Base-by-base conservation (phyloP, 352 stramenopile species). In the Globisporangium carolinianum region DNA sequence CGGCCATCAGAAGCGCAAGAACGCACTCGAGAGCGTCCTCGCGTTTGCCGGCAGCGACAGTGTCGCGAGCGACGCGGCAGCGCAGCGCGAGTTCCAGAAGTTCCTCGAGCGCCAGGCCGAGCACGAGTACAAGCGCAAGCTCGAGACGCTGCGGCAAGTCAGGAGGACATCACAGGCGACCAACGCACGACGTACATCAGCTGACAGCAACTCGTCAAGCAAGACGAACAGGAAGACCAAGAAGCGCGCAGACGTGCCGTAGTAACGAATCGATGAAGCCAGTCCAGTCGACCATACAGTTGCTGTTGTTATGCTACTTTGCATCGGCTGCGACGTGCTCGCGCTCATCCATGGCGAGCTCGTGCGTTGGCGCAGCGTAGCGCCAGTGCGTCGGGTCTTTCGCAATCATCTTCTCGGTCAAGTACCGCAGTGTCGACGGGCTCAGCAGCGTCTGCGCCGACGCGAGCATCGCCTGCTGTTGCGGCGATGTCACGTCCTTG, bases 61-160 rank as follows among this genome's bases (percentile, higher is more conserved):
- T 9, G 47, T 46, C 10, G 59, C 52, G 6, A 41, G 48, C 37
- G 53, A 63, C 35, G 52, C 58, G 12, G 35, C 36, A 15, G 36
- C 36, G 18, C 58, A 60, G 2, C 66, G 66, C 17, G 62, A 65
- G 6, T 56, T 87, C 2, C 35, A 74, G 24, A 87, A 76, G 49
- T 86, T 78, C 37, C 35, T 89, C 7, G 70, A 80, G 46, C 45
- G 62, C 0, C 67, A 74, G 47, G 72, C 64, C 5, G 65, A 87
- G 50, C 10, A 55, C 24, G 79, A 89, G 58, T 87, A 86, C 56
- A 74, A 73, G n/a, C n/a, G 54, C 6, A 87, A 86, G 37, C 47
- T 87, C 0, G 59, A 69, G 14, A 72, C 61, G 32, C 58, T 89
- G 3, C 75, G 72, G 1, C 64, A 75, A 4, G 45, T 69, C 45